Evolutionary conservation across 1,284 basidiomycete species (phyloP), one percentile per base, ranked within the genome.

Genomic region (Ceratobasidium sp.): DNA sequence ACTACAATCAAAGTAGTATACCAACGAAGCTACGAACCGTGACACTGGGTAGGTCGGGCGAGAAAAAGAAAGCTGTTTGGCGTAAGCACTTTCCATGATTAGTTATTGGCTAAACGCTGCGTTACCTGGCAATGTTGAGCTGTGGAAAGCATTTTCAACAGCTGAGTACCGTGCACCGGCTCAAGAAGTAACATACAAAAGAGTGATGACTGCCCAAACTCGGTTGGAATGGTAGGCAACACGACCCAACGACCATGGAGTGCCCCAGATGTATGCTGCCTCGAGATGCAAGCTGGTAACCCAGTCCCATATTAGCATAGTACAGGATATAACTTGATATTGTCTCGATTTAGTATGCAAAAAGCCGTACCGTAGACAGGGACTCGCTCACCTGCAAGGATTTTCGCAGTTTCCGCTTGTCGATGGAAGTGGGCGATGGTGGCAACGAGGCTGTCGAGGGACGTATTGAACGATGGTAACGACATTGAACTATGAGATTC

Each of bases 301-400:
- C 26, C 46, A 69, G 17, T 52, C 46, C n/a, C 50, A 46, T 46
- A 67, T n/a, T 12, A 50, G n/a, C 38, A 67, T n/a, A 3, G 67
- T 70, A 6, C 48, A 54, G 13, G 67, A 70, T 38, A 70, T n/a
- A n/a, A 70, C 67, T 70, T n/a, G n/a, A n/a, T n/a, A n/a, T n/a
- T n/a, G n/a, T n/a, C n/a, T n/a, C n/a, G n/a, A n/a, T n/a, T n/a
- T n/a, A n/a, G n/a, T n/a, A n/a, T n/a, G n/a, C n/a, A n/a, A n/a
- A n/a, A n/a, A n/a, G n/a, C n/a, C n/a, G n/a, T n/a, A n/a, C n/a
- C n/a, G n/a, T n/a, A n/a, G n/a, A n/a, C n/a, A n/a, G n/a, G n/a
- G n/a, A n/a, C n/a, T n/a, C n/a, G n/a, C n/a, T n/a, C n/a, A n/a
- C n/a, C n/a, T n/a, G n/a, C n/a, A n/a, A n/a, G n/a, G n/a, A n/a